Base-by-base conservation (phyloP, 2,329 filamentous ascomycete species). In the Apiospora koreana region DNA sequence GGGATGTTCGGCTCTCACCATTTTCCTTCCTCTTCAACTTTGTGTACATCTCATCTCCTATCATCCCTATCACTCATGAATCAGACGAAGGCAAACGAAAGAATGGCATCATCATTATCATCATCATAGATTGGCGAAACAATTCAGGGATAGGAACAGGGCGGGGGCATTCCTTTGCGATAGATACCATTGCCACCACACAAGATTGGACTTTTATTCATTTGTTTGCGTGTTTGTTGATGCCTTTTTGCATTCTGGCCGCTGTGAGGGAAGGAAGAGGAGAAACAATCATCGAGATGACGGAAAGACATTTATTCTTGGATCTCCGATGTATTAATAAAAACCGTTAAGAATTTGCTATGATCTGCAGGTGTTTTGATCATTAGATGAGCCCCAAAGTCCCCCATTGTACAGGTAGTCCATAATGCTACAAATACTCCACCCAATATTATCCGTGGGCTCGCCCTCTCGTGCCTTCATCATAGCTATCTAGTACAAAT, bases 131-230 rank as follows among this genome's bases (percentile, higher is more conserved):
- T 62, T 62, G 54, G 54, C 54, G 54, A 38, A 62, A 38, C 54
- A 62, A 66, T 45, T 66, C 64, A 45, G 64, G 64, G 38, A 43
- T 66, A 66, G 23, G 64, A 28, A 66, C 12, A 45, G 54, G 54
- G 54, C 54, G 31, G 50, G 18, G 54, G 54, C 28, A 38, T 38
- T 62, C 54, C n/a, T 43, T 65, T 66, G 38, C 64, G 38, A 28
- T 66, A 66, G 64, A 66, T 68, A 46, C 46, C 66, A 68, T 21
- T 68, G n/a, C n/a, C 66, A 68, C 43, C 43, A 68, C 66, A 12
- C 66, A 68, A 68, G 66, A 68, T 68, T 68, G 66, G 41, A 68
- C 66, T 68, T 50, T 50, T 50, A 23, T 46, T 8, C 18, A 25
- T 21, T 38, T 68, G 9, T 14, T 62, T 62, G 54, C 23, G 25